Conservation (phyloP, 805 yeast genomes). For the Kazachstania martiniae region DNA sequence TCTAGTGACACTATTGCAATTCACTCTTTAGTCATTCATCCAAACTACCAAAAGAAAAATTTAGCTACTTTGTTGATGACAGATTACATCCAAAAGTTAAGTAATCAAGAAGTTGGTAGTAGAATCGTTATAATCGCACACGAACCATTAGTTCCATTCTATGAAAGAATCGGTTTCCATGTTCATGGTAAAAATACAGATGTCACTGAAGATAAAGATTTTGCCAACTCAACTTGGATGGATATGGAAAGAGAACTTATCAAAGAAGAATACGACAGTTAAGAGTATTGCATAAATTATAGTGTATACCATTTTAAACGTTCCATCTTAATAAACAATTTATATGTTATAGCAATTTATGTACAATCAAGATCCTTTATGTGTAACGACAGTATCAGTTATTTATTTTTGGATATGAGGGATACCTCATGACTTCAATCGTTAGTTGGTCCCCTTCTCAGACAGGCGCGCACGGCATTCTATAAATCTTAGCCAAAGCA, state of each 20-base stretch:
- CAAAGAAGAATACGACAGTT: slow-evolving; percentile 27
- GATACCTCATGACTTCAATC: too few species aligned
- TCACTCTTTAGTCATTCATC: slow-evolving; percentile 71
- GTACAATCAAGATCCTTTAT: too few species aligned
- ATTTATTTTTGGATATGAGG: too few species aligned
- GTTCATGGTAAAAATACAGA: slow-evolving; percentile 45
- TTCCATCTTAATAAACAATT: too few species aligned
- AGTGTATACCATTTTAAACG: too few species aligned
- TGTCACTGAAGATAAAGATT: slow-evolving; percentile 16
- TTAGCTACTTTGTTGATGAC: slow-evolving; percentile 74
- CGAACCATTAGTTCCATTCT: slow-evolving; percentile 58
- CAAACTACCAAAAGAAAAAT: slow-evolving; percentile 69
- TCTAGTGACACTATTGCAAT: slow-evolving; percentile 64
- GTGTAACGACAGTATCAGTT: too few species aligned
- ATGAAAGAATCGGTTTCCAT: slow-evolving; percentile 70
- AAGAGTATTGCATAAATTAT: too few species aligned
- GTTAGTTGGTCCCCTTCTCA: too few species aligned
- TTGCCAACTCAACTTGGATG: slow-evolving; percentile 23
- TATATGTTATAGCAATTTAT: too few species aligned
- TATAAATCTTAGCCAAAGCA: too few species aligned
- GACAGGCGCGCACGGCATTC: too few species aligned
- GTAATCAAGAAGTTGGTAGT: slow-evolving; percentile 79
- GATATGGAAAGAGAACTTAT: slow-evolving; percentile 29
- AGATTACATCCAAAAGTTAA: slow-evolving; percentile 83
- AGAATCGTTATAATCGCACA: slow-evolving; percentile 67